Conservation (phyloP, 305 asterid species). For the Solanum chacoense region DNA sequence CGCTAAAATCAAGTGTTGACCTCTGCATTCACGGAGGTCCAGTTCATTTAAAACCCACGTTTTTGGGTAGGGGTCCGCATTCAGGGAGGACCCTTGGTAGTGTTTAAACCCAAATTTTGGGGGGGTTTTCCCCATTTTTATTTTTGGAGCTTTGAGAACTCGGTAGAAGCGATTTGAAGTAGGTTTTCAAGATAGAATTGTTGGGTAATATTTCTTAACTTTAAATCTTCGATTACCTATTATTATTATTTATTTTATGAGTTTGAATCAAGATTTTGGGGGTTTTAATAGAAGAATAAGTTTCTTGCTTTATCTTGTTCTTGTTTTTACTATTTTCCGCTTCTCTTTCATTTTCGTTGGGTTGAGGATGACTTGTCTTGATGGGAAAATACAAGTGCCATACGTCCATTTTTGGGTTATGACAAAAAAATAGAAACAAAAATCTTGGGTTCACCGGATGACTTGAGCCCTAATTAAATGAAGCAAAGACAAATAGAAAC, state of each 20-base stretch:
- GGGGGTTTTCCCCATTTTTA: no score
- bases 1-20: no score
- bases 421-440: background rate
- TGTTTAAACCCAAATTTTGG: no score
- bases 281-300: background rate
- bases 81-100: no score
- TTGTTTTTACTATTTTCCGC: background rate
- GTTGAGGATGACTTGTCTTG: background rate
- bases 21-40: no score
- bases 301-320: background rate
- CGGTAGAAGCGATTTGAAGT: no score
- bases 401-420: background rate
- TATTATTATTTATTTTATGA: no score
- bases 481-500: background rate
- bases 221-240: no score
- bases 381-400: background rate
- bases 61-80: no score
- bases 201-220: background rate
- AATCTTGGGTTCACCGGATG: background rate
- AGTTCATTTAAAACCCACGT: no score
- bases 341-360: background rate
- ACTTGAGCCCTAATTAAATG: background rate
- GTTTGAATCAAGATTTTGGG: background rate
- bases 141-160: no score
- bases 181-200: no score